Evolutionary conservation across 495 filamentous ascomycete species (phyloP), one percentile per base, ranked within the genome.

Genomic region (Emericellopsis terricola): DNA sequence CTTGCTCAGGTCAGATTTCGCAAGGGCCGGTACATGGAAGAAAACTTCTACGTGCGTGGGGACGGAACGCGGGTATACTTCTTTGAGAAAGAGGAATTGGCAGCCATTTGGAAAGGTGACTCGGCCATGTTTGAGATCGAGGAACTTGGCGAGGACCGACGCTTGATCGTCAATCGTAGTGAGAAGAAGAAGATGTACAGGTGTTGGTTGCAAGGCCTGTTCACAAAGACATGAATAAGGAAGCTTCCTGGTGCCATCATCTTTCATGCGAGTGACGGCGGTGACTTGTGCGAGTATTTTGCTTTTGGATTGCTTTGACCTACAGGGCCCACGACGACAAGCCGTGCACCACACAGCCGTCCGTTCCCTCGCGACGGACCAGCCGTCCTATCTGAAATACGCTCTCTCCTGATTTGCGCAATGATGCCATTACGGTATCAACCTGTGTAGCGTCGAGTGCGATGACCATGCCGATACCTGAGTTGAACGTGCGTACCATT

Each of bases 31-130:
- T 94, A 82, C 46, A 60, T 97, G 50, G 78, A 78, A 33, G 89
- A 94, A 60, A 96, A 94, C 49, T 97, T 96, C 43, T 97, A 97
- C 54, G 76, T 94, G 21, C 64, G 89, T 9, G 89, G 89, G 3
- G 89, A 97, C 49, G 89, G 89, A 3, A 97, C 89, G 6, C 73
- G 89, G 15, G 89, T 97, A 5, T 97, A 94, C 52, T 97, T 97
- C 53, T 96, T 97, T 46, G 84, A 92, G 20, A 64, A 73, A 51
- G 75, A 84, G 16, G 76, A 97, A 52, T 55, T 97, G 40, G 61
- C 65, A 21, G 47, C 69, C 23, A 86, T 94, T 36, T 97, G 87
- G 79, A 56, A 64, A n/a, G 66, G 15, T 7, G 31, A 39, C 17
- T 16, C 27, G 14, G 48, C 56, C 18, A 18, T 40, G 8, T 85